phyloP scores from a whole-genome alignment of 75 land plant species.

The Picea sitchensis region DNA sequence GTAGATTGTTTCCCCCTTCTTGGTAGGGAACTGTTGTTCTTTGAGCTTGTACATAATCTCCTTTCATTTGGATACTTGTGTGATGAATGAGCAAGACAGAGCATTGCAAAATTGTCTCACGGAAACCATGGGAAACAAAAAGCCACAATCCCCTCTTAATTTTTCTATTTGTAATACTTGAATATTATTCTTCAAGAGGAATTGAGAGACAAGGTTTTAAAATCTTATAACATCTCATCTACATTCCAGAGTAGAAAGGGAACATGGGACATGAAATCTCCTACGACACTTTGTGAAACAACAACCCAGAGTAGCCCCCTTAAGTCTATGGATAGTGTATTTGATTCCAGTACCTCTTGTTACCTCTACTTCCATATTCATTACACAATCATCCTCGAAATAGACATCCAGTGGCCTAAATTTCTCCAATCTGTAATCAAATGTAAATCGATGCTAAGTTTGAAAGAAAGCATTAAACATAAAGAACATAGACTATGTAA shows the following conservation, averaged over 20 bases:
- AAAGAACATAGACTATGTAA: no score
- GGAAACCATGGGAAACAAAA: neutral
- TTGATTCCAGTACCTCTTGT: constrained; percentile 68
- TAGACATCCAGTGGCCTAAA: no score
- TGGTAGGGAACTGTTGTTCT: neutral
- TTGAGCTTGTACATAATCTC: neutral
- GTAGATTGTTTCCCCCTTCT: constrained; percentile 7
- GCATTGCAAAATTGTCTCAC: constrained; percentile 69
- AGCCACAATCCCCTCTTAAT: neutral
- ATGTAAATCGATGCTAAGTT: no score
- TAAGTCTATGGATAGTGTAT: constrained; percentile 61
- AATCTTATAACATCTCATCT: constrained; percentile 69
- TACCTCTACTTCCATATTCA: constrained; percentile 64
- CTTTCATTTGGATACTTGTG: constrained; percentile 22
- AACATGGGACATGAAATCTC: constrained; percentile 85
- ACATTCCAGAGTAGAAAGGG: constrained; percentile 37
- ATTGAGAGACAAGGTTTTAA: neutral
- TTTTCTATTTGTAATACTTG: neutral
- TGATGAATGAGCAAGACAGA: constrained; percentile 61
- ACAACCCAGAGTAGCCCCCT: constrained; percentile 94
- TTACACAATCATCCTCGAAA: constrained; percentile 45
- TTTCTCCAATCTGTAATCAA: no score
- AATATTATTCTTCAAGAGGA: neutral
- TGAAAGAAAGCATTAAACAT: no score
- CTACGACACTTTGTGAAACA: constrained; percentile 53